Evolutionary conservation across 768 basidiomycete species (phyloP).

Genomic region (Hypsizygus marmoreus): DNA sequence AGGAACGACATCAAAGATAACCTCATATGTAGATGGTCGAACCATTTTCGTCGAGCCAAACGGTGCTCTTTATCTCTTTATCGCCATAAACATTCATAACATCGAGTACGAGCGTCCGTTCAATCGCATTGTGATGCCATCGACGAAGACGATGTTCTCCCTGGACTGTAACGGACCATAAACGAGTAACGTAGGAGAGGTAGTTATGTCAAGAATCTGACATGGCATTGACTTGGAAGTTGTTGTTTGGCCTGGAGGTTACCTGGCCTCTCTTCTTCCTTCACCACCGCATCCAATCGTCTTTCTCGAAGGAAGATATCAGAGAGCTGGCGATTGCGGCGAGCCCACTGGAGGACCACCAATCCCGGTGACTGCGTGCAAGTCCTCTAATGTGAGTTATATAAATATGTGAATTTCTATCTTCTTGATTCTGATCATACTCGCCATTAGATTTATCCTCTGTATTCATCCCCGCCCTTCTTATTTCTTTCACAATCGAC

Average conservation of each 20-base stretch:
- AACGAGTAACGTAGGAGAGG: too few species aligned
- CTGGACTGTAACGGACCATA: too few species aligned
- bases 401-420: conserved; percentile 2
- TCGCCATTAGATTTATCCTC: conserved; percentile 5
- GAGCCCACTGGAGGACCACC: background rate
- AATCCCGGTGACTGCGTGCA: conserved; percentile 13
- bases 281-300: background rate
- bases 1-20: too few species aligned
- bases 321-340: background rate
- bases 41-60: too few species aligned
- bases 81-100: too few species aligned
- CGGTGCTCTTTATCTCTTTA: too few species aligned
- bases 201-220: conserved; percentile 3
- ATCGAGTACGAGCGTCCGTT: too few species aligned
- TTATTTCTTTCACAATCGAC: too few species aligned
- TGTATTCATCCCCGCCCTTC: background rate
- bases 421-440: background rate
- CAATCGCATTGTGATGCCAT: too few species aligned
- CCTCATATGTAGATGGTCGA: too few species aligned
- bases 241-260: conserved; percentile 15
- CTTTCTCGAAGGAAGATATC: too few species aligned
- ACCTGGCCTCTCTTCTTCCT: conserved; percentile 10
- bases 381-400: background rate
- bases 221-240: conserved; percentile 12
- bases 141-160: too few species aligned